Base-by-base conservation (phyloP, 164 flowering plant genomes). In the Amborella trichopoda region DNA sequence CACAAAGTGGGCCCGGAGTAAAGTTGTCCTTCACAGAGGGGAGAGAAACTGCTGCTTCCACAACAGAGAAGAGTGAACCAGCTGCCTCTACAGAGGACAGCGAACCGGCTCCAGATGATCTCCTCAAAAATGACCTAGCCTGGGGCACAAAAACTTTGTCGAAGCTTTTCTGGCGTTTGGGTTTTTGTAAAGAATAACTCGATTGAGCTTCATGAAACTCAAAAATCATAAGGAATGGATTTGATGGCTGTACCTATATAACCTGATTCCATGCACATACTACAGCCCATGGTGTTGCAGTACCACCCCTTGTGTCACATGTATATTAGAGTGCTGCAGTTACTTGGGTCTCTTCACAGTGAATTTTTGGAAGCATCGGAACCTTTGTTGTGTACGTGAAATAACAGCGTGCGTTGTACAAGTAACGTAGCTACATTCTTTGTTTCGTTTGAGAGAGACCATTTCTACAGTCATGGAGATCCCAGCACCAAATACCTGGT, bases 131-230 rank as follows among this genome's bases (percentile, higher is more conserved):
- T 28, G 75, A 74, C 54, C 34, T 70, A 24, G 55, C 64, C 14
- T 72, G 83, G 83, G 75, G 75, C 28, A 67, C 45, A 12, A 54
- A 36, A 54, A 42, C 64, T 3, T 50, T 76, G 54, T 63, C 47
- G 46, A 59, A 57, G 55, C 43, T 80, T 28, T 55, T 80, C 20
- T 26, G 33, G 0, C 55, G n/a, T 54, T 48, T 75, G 18, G 60
- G 70, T 28, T 54, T 73, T 44, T 26, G 53, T 16, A 47, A 46
- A 34, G 22, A 23, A 20, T 33, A 23, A 17, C 26, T 36, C 13
- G 19, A 26, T 26, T 40, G 63, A 53, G 36, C 39, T 40, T 14
- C 14, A 14, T 11, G 18, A 2, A 5, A 38, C 4, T 16, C 20
- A 38, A 38, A 33, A 33, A 2, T 2, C 12, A 3, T 2, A 33